Base-by-base conservation (phyloP, 345 rosid species). In the Euphorbia lathyris region DNA sequence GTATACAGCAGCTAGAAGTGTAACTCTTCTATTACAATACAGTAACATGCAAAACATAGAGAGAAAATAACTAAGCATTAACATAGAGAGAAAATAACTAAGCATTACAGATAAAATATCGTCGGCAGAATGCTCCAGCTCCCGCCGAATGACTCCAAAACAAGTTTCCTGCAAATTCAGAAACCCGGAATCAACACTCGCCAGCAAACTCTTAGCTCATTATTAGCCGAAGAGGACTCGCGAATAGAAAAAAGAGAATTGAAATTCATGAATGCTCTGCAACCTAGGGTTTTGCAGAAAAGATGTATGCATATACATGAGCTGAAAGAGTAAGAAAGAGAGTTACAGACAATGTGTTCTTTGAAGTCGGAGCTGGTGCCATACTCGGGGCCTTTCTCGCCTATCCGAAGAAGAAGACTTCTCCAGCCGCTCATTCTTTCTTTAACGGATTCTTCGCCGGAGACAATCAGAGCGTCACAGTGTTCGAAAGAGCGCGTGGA, bases 361-460 rank as follows among this genome's bases (percentile, higher is more conserved):
- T 90, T 92, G 79, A 78, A 78, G 80, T 92, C 98, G 78, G 89
- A 74, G 76, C 80, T 82, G 70, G 80, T 75, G 76, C 85, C 87
- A 66, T 90, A 95, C 70, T 95, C 98, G 20, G 94, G 81, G 65
- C 87, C 85, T 68, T 87, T 90, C 78, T 95, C 98, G 57, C 99
- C 97, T 72, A 92, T 86, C 76, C 97, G 93, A 26, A 90, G 92
- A 70, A 95, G 90, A 68, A 92, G 89, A 69, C 74, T 86, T 84
- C 83, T 80, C 97, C 98, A 90, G 78, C 91, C 86, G 76, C 86
- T 87, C 96, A 87, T 91, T 48, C 16, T 65, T 58, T 3, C 27
- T 34, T 23, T 10, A 45, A 43, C 19, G 20, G 13, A 8, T 26
- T 6, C 34, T 47, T 45, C 51, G 55, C 22, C 53, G 10, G 38